A percentile compares a stretch with the other conserved stretches of the same genome.
Conservation (phyloP, 2,329 filamentous ascomycete species). For the Diaporthe sp. region DNA sequence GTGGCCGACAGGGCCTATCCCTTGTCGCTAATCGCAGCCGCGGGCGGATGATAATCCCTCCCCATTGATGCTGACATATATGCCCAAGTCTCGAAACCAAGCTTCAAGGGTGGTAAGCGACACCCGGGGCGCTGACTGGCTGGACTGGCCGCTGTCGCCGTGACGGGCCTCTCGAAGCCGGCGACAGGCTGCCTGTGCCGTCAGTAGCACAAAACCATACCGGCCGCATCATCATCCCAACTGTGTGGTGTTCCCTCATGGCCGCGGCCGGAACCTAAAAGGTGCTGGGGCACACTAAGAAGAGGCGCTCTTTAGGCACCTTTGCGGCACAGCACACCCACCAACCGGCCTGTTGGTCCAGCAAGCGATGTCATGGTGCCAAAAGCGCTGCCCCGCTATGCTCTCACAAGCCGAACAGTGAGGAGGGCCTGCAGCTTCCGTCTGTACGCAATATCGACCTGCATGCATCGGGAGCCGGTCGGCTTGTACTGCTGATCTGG, state of each 20-base stretch:
- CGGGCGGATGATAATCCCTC: slow-evolving; percentile 35
- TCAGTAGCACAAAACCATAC: slow-evolving; percentile 29
- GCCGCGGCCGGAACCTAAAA: slow-evolving; percentile 13
- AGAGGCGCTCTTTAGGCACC: slow-evolving; percentile 30
- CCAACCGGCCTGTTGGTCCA: slow-evolving; percentile 35
- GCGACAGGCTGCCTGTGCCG: slow-evolving; percentile 21
- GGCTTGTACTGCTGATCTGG: slow-evolving; percentile 9
- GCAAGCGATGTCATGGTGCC: slow-evolving; percentile 36
- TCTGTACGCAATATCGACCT: slow-evolving; percentile 30
- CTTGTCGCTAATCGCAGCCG: slow-evolving; percentile 39
- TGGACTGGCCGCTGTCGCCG: slow-evolving; percentile 14
- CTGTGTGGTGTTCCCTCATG: slow-evolving; percentile 5
- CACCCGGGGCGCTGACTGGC: slow-evolving; percentile 15
- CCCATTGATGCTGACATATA: slow-evolving; percentile 2
- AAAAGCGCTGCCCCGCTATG: slow-evolving; percentile 26
- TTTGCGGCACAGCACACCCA: slow-evolving; percentile 35
- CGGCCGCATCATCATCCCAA: slow-evolving; percentile 32
- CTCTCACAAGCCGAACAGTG: slow-evolving; percentile 3
- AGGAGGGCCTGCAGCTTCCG: slow-evolving; percentile 10
- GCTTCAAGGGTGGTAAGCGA: slow-evolving; percentile 30
- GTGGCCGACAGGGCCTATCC: slow-evolving; percentile 25
- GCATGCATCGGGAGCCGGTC: slow-evolving; percentile 37
- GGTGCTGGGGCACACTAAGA: slow-evolving; percentile 8
- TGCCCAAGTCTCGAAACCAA: slow-evolving; percentile 19
- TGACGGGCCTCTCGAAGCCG: not conserved